Evolutionary conservation across 148 eudicot genomes (phyloP).

Genomic region (Silene latifolia): DNA sequence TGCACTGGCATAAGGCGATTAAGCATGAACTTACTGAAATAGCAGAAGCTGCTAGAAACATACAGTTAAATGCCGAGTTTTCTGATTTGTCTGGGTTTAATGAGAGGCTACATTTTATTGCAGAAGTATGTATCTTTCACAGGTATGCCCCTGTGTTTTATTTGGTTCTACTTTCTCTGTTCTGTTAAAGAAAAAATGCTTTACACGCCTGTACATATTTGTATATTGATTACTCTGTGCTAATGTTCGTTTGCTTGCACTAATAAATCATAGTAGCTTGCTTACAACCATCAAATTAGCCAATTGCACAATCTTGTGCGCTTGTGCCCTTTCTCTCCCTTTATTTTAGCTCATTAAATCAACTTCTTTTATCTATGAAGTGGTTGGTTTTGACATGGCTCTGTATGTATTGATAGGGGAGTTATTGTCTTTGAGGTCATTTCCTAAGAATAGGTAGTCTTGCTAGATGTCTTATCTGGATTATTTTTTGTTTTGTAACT

Average conservation of each 20-base stretch:
- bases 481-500: neutral
- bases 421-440: slow-evolving; percentile 5
- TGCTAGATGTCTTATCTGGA: neutral
- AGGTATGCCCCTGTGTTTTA: slow-evolving; percentile 44
- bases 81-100: slow-evolving; percentile 75
- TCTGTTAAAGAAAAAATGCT: neutral
- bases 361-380: neutral
- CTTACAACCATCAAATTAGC: neutral
- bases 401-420: neutral
- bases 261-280: neutral
- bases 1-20: slow-evolving; percentile 92
- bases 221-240: neutral
- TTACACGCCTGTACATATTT: neutral
- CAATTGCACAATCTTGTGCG: neutral
- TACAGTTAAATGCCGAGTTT: slow-evolving; percentile 62
- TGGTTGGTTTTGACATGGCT: slow-evolving; percentile 3
- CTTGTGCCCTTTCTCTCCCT: neutral
- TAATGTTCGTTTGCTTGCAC: neutral
- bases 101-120: slow-evolving; percentile 86
- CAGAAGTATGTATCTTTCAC: slow-evolving; percentile 98
- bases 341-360: neutral
- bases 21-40: slow-evolving; percentile 74
- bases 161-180: neutral
- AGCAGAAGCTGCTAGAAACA: slow-evolving; percentile 82
- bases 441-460: neutral